Conservation (phyloP, 306 rosid genomes). For the Acacia acuminata region DNA sequence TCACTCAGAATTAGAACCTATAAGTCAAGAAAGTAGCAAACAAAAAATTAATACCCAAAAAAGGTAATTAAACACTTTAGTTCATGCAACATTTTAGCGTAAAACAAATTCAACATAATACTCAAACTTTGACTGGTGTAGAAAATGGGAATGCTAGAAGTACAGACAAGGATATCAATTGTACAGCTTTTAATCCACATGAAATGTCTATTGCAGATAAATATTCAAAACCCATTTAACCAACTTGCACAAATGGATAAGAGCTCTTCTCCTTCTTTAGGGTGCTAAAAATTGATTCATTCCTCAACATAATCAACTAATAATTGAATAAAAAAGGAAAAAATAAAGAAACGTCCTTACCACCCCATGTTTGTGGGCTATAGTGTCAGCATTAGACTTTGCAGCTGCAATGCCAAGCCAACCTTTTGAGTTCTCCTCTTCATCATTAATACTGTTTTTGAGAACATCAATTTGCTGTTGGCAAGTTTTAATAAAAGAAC, state of each 20-base stretch:
- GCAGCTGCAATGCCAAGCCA: slow-evolving; percentile 74
- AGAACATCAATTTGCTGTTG: slow-evolving; percentile 89
- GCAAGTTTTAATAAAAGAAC: slow-evolving; percentile 88
- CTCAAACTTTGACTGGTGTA: slow-evolving; percentile 15
- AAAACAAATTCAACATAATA: slow-evolving; percentile 15
- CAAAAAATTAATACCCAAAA: slow-evolving; percentile 13
- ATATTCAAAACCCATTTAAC: background rate
- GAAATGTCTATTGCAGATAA: background rate
- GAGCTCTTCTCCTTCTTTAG: background rate
- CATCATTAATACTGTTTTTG: slow-evolving; percentile 75
- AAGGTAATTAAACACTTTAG: slow-evolving; percentile 17
- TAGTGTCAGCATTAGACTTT: slow-evolving; percentile 74
- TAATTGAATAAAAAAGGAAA: background rate
- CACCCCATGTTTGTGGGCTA: slow-evolving; percentile 99
- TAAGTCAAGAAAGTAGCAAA: slow-evolving; percentile 20
- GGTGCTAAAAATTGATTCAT: background rate
- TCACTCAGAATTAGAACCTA: slow-evolving; percentile 87
- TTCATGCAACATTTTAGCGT: slow-evolving; percentile 17
- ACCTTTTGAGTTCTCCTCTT: slow-evolving; percentile 69
- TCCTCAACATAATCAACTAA: background rate
- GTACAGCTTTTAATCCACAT: background rate
- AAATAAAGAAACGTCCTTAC: slow-evolving; percentile 49
- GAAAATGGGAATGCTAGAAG: background rate
- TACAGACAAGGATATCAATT: background rate
- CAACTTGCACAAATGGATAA: slow-evolving; percentile 8